Conservation (phyloP, 1,284 basidiomycete genomes). For the Phellinidium pouzarii region DNA sequence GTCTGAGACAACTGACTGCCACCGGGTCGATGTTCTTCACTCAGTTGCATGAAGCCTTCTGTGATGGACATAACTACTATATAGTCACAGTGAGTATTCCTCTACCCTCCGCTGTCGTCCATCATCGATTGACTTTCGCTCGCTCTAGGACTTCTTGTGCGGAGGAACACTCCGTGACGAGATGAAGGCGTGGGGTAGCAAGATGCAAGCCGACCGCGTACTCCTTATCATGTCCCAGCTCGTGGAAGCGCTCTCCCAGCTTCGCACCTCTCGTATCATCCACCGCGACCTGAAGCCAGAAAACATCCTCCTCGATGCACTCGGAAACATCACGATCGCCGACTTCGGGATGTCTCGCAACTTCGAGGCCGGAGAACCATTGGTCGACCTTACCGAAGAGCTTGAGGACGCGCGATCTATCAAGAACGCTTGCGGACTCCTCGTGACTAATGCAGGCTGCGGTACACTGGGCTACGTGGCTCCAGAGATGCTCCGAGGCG, state of each 20-base stretch:
- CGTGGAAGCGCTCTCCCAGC: conserved; percentile 6
- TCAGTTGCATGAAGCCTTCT: conserved; percentile 10
- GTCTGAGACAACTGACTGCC: conserved; percentile 2
- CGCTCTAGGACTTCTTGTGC: conserved; percentile 8
- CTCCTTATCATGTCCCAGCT: conserved; percentile 12
- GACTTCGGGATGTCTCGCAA: conserved; percentile 52
- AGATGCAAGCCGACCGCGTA: conserved; percentile 2
- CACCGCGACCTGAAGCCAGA: conserved; percentile 64
- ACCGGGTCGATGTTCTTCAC: conserved; percentile 9
- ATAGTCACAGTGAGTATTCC: conserved; percentile 11
- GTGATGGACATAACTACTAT: conserved; percentile 14
- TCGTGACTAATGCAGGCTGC: conserved; percentile 14
- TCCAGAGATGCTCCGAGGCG: conserved; percentile 43
- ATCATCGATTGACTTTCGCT: not conserved
- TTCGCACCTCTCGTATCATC: conserved; percentile 39
- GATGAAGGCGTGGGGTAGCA: not conserved
- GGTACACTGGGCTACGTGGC: conserved; percentile 49
- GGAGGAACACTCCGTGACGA: conserved; percentile 9
- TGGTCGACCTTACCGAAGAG: not conserved
- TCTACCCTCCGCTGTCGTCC: not conserved
- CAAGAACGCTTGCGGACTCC: conserved; percentile 24
- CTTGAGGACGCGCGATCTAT: not conserved
- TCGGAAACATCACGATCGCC: conserved; percentile 48
- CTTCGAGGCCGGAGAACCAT: not conserved
- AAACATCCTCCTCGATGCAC: conserved; percentile 50